Conservation (phyloP, 805 yeast species). For the Yamadazyma paraphyllophila region DNA sequence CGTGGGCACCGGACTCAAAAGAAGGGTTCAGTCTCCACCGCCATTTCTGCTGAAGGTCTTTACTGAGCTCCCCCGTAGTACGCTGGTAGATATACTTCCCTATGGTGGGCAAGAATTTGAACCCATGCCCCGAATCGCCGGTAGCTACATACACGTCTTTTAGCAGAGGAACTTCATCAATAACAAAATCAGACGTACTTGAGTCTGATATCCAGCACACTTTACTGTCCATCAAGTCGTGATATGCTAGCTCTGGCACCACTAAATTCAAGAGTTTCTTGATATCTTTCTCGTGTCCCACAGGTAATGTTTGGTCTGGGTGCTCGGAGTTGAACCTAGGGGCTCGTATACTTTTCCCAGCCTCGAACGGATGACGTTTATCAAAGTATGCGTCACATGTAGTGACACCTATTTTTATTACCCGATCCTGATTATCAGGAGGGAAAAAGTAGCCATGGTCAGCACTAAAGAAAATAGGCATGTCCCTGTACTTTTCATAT, state of each 20-base stretch:
- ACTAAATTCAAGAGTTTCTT: conserved; percentile 11
- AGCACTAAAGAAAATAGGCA: conserved; percentile 45
- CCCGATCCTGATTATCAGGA: conserved; percentile 34
- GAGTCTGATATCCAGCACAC: conserved; percentile 32
- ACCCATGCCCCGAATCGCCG: conserved; percentile 51
- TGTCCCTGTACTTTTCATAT: conserved; percentile 30
- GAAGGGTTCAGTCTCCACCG: conserved; percentile 15
- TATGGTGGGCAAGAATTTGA: conserved; percentile 45
- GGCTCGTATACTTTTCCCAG: conserved; percentile 12
- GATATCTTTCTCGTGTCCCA: conserved; percentile 12
- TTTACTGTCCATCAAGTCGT: conserved; percentile 13
- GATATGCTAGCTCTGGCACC: conserved; percentile 15
- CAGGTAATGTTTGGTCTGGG: conserved; percentile 14
- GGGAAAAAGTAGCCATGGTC: conserved; percentile 47
- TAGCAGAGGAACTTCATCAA: conserved; percentile 35
- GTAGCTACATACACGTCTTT: conserved; percentile 38
- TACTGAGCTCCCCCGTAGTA: conserved; percentile 26
- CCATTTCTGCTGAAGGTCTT: conserved; percentile 20
- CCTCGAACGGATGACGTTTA: conserved; percentile 14
- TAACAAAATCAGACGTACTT: conserved; percentile 38
- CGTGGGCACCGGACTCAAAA: conserved; percentile 11
- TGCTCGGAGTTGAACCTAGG: conserved; percentile 14
- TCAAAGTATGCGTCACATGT: conserved; percentile 17
- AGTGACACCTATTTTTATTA: conserved; percentile 28
- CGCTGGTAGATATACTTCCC: conserved; percentile 41